Percentiles rank a stretch among this genome's conserved stretches.
Evolutionary conservation across 805 yeast genomes (phyloP).

Genomic region (Candida krabiensis): DNA sequence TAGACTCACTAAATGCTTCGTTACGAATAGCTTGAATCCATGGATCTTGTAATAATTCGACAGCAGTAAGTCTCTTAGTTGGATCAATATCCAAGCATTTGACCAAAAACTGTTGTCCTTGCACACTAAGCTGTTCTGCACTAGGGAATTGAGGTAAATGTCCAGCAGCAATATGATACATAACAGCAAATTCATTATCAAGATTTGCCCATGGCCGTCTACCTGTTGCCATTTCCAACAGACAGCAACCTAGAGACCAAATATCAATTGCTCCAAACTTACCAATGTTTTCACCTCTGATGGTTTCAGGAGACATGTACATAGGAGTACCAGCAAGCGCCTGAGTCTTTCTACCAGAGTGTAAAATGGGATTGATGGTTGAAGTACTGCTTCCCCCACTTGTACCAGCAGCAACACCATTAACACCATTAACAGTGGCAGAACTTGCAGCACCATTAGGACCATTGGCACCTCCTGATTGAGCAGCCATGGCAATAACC

Average conservation of each 20-base stretch:
- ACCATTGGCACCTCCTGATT: slow-evolving; percentile 9
- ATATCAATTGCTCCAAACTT: slow-evolving; percentile 74
- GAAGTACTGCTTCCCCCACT: slow-evolving; percentile 12
- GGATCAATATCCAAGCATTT: slow-evolving; percentile 86
- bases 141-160: slow-evolving; percentile 85
- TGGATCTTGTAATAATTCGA: slow-evolving; percentile 81
- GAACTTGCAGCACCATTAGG: slow-evolving; percentile 10
- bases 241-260: slow-evolving; percentile 97
- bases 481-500: slow-evolving; percentile 67
- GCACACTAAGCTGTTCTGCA: slow-evolving; percentile 70
- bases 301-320: slow-evolving; percentile 98
- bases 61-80: slow-evolving; percentile 74
- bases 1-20: slow-evolving; percentile 59
- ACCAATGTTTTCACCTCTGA: slow-evolving; percentile 69
- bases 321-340: slow-evolving; percentile 90
- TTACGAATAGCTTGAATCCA: slow-evolving; percentile 79
- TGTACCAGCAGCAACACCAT: slow-evolving; percentile 17
- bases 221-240: slow-evolving; percentile 95
- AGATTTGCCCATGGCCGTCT: slow-evolving; percentile 94
- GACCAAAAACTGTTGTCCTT: slow-evolving; percentile 69
- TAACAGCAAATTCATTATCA: slow-evolving; percentile 97
- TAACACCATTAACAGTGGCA: slow-evolving; percentile 31
- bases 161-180: slow-evolving; percentile 98
- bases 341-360: slow-evolving; percentile 28
- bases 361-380: slow-evolving; percentile 17